Base-by-base conservation (phyloP, 257 asterid genomes). In the Solanum bukasovii region DNA sequence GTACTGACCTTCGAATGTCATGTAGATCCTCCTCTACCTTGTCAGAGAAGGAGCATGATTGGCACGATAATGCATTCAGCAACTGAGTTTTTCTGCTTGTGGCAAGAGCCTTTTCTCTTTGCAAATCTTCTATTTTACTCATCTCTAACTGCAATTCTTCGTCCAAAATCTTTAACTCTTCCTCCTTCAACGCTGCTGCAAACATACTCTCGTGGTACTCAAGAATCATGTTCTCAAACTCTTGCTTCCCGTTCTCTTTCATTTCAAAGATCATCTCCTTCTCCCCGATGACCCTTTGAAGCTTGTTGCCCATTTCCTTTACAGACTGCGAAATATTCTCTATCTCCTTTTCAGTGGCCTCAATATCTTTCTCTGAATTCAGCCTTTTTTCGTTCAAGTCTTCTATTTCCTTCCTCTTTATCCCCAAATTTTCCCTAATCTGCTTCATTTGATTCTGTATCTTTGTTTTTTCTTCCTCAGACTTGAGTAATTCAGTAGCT, bases 401-500 rank as follows among this genome's bases (percentile, higher is more conserved):
- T 74, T 96, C 97, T 0, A 85, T 72, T 88, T 97, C 96, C 89
- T 91, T 93, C 89, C 68, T 93, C 56, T 87, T 87, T 27, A 68
- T 89, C 33, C 89, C 91, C 11, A 95, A 94, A 61, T 91, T 94
- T 81, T 93, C 96, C 61, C 63, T 91, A 20, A 78, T 87, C 91
- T 91, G 92, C 91, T 93, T 96, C 37, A 95, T 89, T 89, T 93
- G 93, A 84, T 86, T 91, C 79, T 94, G 98, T 4, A 94, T 90
- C 92, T 92, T 96, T 12, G 93, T 93, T 89, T 92, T 95, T 92
- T 92, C 93, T 89, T 97, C 99, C 91, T 94, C 98, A 1, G 93
- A 92, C 87, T 91, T 92, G 84, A 97, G 93, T 87, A 97, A 87
- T 14, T 90, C 99, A 2, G 98, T 92, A 23, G 99, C 99, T 93